Base-by-base conservation (phyloP, 148 eudicot genomes). In the Rheum nobile region DNA sequence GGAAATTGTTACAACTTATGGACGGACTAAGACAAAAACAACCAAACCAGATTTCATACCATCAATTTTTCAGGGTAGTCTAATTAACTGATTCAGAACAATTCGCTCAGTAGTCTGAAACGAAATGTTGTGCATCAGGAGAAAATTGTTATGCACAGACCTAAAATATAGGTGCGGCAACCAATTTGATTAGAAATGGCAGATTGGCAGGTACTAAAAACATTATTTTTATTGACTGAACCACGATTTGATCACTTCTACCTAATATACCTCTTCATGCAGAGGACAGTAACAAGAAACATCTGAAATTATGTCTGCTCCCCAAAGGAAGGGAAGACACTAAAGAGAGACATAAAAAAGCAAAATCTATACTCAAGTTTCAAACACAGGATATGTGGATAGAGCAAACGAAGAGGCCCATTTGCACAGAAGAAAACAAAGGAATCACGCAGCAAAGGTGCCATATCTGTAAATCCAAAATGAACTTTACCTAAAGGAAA, bases 401-500 rank as follows among this genome's bases (percentile, higher is more conserved):
- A 63, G 38, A 63, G 69, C 38, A 29, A 63, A 48, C 54, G 21
- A 48, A n/a, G n/a, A 4, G 54, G 43, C 43, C 43, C 68, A 61
- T 29, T 55, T 12, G 63, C 63, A 54, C 11, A 54, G 29, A 54
- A 54, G 29, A 54, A 22, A 24, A 22, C n/a, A 29, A 31, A 14
- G n/a, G 16, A 31, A 14, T 29, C 68, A 31, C 65, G 26, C 32
- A 57, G 1, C 16, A 57, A 9, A 24, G n/a, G 65, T 57, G 65
- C 13, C 10, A 10, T 9, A 57, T 57, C 65, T 57, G 16, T 57
- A 26, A 50, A 19, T 50, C 26, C 57, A 50, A 50, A 50, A 5
- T 50, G 57, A 50, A 50, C 4, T 50, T 69, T 79, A 91, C 97
- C 98, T 91, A 97, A 76, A 95, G 85, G 83, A 91, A 95, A 84